These are phyloP conservation scores for Penicillium canescens DNA, from an alignment of 495 filamentous ascomycete genomes.

Conservation along the genomic window DNA sequence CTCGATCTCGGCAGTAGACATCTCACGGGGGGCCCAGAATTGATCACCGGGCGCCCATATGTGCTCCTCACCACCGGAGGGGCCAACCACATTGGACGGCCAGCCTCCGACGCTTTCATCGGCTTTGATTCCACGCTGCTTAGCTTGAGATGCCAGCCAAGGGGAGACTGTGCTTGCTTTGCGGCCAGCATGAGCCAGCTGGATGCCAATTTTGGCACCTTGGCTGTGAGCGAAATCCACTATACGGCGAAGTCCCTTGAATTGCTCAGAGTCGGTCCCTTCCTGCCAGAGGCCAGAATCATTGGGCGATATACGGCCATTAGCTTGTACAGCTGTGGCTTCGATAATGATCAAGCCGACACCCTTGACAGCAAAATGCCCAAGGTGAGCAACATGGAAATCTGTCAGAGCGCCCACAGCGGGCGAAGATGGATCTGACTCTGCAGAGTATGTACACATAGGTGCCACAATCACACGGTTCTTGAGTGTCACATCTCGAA, in stretches of 20 bases:
- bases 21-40: constrained; percentile 37
- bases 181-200: constrained; percentile 73
- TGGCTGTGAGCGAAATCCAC: constrained; percentile 63
- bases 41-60: constrained; percentile 43
- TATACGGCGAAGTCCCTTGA: constrained; percentile 60
- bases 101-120: constrained; percentile 62
- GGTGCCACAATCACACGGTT: constrained; percentile 65
- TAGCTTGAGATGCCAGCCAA: constrained; percentile 47
- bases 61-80: constrained; percentile 50
- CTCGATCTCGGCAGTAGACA: constrained; percentile 58
- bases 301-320: constrained; percentile 72
- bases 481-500: constrained; percentile 67
- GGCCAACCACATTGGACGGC: constrained; percentile 65
- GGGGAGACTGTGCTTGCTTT: constrained; percentile 67
- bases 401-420: constrained; percentile 65
- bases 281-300: constrained; percentile 71
- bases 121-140: constrained; percentile 40
- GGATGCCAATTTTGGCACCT: constrained; percentile 66
- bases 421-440: constrained; percentile 35
- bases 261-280: constrained; percentile 49
- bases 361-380: constrained; percentile 63
- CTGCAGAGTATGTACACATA: constrained; percentile 67
- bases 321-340: constrained; percentile 64
- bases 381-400: constrained; percentile 68
- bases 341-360: constrained; percentile 66